phyloP scores from a whole-genome alignment of 345 rosid species.

The Triadica sebifera region DNA sequence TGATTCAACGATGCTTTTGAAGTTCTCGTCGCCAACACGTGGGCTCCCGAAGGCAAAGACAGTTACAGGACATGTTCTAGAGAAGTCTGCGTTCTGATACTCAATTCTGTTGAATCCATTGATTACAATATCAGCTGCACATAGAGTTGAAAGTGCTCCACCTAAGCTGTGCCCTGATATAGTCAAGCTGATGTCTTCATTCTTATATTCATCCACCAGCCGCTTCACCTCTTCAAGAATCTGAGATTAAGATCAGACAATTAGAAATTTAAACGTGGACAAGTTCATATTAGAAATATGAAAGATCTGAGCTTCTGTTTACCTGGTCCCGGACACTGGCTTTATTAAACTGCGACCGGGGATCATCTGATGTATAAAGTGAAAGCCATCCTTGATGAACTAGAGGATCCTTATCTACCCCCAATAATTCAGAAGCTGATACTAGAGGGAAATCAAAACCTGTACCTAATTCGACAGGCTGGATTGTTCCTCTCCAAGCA shows the following conservation, averaged over 20 bases:
- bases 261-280: too few relatives aligned
- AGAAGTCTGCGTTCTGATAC: neutral
- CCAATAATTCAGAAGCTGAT: constrained; percentile 29
- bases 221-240: constrained; percentile 21
- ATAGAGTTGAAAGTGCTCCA: constrained; percentile 45
- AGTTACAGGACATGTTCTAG: constrained; percentile 7
- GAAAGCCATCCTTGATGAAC: constrained; percentile 53
- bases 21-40: constrained; percentile 13
- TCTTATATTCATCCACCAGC: constrained; percentile 38
- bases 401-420: constrained; percentile 7
- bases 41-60: constrained; percentile 19
- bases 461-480: constrained; percentile 39
- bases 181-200: constrained; percentile 55
- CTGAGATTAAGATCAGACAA: neutral
- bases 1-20: constrained; percentile 1
- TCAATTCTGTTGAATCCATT: constrained; percentile 15
- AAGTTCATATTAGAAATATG: too few relatives aligned
- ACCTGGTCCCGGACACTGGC: constrained; percentile 36
- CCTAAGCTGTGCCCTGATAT: constrained; percentile 63
- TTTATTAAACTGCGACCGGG: constrained; percentile 36
- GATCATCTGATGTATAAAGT: constrained; percentile 45
- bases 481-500: constrained; percentile 53
- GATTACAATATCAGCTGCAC: constrained; percentile 44
- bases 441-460: constrained; percentile 41
- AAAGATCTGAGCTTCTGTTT: neutral